phyloP scores from a whole-genome alignment of 148 eudicot genomes.

The Amaranthus palmeri region DNA sequence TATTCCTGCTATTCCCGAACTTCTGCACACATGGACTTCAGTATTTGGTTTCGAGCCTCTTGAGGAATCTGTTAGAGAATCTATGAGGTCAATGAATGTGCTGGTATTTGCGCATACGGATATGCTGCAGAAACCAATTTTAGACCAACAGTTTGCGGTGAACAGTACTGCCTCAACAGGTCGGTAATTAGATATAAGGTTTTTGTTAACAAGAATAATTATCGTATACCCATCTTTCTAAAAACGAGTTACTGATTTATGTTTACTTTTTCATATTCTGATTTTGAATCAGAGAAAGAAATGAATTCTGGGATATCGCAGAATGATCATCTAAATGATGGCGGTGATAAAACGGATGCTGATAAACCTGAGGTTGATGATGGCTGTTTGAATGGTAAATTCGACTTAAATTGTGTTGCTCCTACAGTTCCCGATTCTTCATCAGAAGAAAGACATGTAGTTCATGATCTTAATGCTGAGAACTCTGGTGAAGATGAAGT shows the following conservation, averaged over 20 bases:
- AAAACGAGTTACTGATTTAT: slow-evolving; percentile 3
- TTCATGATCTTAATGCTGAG: slow-evolving; percentile 16
- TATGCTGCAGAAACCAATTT: slow-evolving; percentile 63
- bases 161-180: slow-evolving; percentile 35
- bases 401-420: slow-evolving; percentile 28
- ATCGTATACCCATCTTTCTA: not conserved
- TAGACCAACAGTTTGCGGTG: slow-evolving; percentile 14
- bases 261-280: not conserved
- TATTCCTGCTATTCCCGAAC: slow-evolving; percentile 83
- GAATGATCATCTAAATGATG: slow-evolving; percentile 8
- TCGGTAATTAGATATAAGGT: slow-evolving; percentile 8
- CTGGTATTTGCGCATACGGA: slow-evolving; percentile 59
- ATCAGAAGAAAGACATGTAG: slow-evolving; percentile 15
- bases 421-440: slow-evolving; percentile 25
- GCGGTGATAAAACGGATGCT: slow-evolving; percentile 28
- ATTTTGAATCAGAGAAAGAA: slow-evolving; percentile 22
- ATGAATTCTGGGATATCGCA: slow-evolving; percentile 15
- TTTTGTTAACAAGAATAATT: not conserved
- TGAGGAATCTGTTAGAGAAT: slow-evolving; percentile 45
- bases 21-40: slow-evolving; percentile 72
- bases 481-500: slow-evolving; percentile 17
- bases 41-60: slow-evolving; percentile 75
- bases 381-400: slow-evolving; percentile 19
- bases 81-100: slow-evolving; percentile 51
- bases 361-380: slow-evolving; percentile 27